phyloP scores from a whole-genome alignment of 1,284 basidiomycete genomes.

The Abortiporus biennis region DNA sequence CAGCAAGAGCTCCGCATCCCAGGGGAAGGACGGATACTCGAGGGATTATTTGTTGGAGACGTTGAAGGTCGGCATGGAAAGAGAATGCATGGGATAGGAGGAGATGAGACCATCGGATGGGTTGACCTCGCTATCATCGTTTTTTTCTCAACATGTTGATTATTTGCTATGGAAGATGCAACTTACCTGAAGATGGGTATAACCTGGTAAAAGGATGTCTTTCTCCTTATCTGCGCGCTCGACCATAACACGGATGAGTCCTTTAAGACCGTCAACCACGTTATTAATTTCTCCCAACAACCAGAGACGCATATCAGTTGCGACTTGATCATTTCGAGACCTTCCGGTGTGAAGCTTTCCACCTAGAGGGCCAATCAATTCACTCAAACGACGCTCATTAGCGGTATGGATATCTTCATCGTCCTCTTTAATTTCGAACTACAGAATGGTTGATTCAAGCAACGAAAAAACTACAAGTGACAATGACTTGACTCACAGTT shows the following conservation, averaged over 20 bases:
- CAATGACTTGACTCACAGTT: constrained; percentile 38
- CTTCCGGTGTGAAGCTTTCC: constrained; percentile 96
- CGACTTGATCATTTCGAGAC: constrained; percentile 96
- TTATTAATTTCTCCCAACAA: constrained; percentile 75
- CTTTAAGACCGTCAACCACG: constrained; percentile 71
- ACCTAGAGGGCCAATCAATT: constrained; percentile 87
- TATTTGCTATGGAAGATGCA: background rate
- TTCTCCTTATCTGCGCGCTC: constrained; percentile 91
- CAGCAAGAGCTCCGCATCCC: constrained; percentile 91
- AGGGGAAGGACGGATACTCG: constrained; percentile 91
- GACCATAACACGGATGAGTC: constrained; percentile 82
- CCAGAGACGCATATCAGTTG: constrained; percentile 97
- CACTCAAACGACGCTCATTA: constrained; percentile 91
- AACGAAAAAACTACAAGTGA: background rate
- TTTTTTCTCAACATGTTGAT: too few species aligned
- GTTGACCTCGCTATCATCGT: constrained; percentile 80
- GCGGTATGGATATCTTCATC: constrained; percentile 99
- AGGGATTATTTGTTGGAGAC: constrained; percentile 80
- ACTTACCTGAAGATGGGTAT: constrained; percentile 91
- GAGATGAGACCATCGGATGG: constrained; percentile 97
- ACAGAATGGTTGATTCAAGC: constrained; percentile 5
- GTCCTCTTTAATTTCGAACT: constrained; percentile 74
- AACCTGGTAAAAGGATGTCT: constrained; percentile 89
- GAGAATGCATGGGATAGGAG: constrained; percentile 93
- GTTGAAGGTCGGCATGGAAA: constrained; percentile 83